A percentile compares a stretch with the other conserved stretches of the same genome.
These are phyloP conservation scores for Ustilago loliicola DNA, from an alignment of 1,284 basidiomycete genomes.

Conservation along the genomic window DNA sequence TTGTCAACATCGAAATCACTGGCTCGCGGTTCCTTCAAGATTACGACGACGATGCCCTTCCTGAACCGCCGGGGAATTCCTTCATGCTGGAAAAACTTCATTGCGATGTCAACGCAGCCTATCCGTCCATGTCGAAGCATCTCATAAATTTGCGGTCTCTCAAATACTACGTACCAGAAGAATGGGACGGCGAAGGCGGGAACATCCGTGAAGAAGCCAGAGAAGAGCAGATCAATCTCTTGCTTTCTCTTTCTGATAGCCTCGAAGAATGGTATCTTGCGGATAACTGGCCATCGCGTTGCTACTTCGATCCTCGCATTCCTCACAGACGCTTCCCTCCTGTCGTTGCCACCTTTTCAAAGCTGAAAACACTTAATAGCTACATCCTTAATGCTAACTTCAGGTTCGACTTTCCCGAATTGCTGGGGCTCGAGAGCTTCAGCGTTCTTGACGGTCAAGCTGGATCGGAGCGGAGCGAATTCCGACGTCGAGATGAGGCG, in stretches of 20 bases:
- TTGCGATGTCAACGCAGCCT: not conserved
- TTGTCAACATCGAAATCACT: not conserved
- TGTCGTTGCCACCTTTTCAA: not conserved
- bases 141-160: not conserved
- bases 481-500: not conserved
- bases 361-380: not conserved
- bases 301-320: not conserved
- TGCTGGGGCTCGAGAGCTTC: not conserved
- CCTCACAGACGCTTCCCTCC: not conserved
- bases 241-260: constrained; percentile 2
- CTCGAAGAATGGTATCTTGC: constrained; percentile 5
- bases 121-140: not conserved
- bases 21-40: not conserved
- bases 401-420: constrained; percentile 6
- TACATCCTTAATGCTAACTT: not conserved
- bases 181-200: not conserved
- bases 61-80: not conserved
- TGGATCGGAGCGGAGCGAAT: not conserved
- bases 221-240: not conserved
- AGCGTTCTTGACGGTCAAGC: not conserved
- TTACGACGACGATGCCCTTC: not conserved
- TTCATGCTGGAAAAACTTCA: not conserved
- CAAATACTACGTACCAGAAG: not conserved
- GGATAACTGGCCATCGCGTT: not conserved
- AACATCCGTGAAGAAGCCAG: not conserved